Evolutionary conservation across 208 protist species (phyloP), one percentile per base, ranked within the genome.

Genomic region (Trichomonas gallinae): DNA sequence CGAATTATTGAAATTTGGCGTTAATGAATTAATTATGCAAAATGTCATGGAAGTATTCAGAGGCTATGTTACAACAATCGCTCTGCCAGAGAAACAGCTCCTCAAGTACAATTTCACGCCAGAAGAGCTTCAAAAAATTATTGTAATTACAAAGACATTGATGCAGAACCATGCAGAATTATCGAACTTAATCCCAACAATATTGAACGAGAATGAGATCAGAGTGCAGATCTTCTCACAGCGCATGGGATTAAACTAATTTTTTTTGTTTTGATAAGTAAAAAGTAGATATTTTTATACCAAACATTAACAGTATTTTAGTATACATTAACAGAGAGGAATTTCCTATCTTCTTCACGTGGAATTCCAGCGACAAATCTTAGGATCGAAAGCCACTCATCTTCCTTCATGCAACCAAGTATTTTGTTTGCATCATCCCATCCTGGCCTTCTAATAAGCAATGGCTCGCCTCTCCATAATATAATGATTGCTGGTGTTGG

Each of bases 401-500:
- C 87, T 93, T 93, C 87, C 3, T 51, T 48, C 87, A 93, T 51
- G 8, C 44, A 48, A 34, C 87, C 87, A 51, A 93, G 42, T 51
- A 93, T 93, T 38, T 93, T 93, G 40, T 48, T 51, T 2, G 44
- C 26, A 93, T 51, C 44, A 51, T 93, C 87, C 87, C 87, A 93
- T 93, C 87, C 87, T 17, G 87, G 87, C 0, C 87, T 38, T 23
- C 87, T 42, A 51, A 93, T 93, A 8, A 58, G 15, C 31, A 93
- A 51, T 51, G 87, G 87, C 13, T 48, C 45, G 17, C 87, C 87
- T 93, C 46, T 93, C 87, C 87, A 93, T 3, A 93, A 34, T 38
- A 93, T 93, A 31, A 93, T 42, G 38, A 93, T 44, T 17, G 87
- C 87, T 17, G 87, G 87, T 17, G 87, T 93, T 93, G 87, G 87